Percentiles rank a stretch among this genome's conserved stretches.
These are phyloP conservation scores for Colletotrichum filicis DNA, from an alignment of 2,329 filamentous ascomycete species.

Conservation along the genomic window DNA sequence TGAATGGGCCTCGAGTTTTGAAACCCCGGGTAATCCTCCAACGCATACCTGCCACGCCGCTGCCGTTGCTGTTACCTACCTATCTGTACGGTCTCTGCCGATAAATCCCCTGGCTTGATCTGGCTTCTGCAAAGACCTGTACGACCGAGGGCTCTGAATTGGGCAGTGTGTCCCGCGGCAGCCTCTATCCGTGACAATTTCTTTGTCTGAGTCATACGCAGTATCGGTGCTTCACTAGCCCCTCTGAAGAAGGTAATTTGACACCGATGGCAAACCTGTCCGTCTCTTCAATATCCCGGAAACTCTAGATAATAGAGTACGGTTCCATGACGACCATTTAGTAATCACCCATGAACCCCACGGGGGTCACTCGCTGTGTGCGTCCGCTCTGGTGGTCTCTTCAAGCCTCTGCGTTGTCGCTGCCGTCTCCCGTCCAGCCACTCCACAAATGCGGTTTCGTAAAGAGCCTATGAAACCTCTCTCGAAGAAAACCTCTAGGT, in stretches of 20 bases:
- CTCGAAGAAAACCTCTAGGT: slow-evolving; percentile 24
- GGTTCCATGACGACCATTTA: not conserved
- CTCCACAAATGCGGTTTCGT: slow-evolving; percentile 1
- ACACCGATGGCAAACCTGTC: not conserved
- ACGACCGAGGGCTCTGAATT: not conserved
- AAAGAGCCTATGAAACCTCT: not conserved
- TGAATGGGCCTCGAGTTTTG: not conserved
- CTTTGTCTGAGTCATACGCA: slow-evolving; percentile 25
- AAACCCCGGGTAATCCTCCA: not conserved
- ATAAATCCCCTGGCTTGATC: not conserved
- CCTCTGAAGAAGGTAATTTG: not conserved
- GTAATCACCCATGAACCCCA: not conserved
- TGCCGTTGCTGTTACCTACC: not conserved
- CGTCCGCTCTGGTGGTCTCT: not conserved
- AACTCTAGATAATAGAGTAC: not conserved
- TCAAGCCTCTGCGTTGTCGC: slow-evolving; percentile 5
- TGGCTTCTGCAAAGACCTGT: not conserved
- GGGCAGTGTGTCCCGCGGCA: slow-evolving; percentile 8
- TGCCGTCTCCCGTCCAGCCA: not conserved
- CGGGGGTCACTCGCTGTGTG: not conserved
- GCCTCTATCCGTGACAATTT: slow-evolving; percentile 18
- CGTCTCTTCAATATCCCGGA: not conserved
- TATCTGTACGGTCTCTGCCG: not conserved
- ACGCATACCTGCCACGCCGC: not conserved
- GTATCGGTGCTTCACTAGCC: not conserved